Evolutionary conservation across 768 basidiomycete species (phyloP), one percentile per base, ranked within the genome.

Genomic region (Podaxis pistillaris): DNA sequence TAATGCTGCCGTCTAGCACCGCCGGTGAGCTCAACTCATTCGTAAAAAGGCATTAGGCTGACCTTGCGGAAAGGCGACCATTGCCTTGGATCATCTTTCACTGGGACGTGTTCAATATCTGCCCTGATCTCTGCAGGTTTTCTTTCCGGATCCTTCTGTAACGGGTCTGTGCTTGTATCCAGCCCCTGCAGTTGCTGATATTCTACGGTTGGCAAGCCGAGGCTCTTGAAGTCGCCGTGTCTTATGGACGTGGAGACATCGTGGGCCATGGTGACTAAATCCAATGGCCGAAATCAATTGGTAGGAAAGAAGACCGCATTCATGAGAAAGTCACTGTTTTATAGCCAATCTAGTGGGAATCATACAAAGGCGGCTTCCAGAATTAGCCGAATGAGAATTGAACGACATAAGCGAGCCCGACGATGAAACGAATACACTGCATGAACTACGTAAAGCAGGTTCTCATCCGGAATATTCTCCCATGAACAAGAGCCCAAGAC

Each of bases 21-120:
- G 22, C n/a, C 36, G 8, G 56, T 36, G 41, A 33, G 15, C 15
- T 60, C 26, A 65, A 49, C 7, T 47, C 33, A 50, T 17, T 26
- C 19, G 47, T 22, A 4, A 50, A 24, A 24, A 40, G 33, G 19
- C 51, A 61, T 40, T 28, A 38, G 28, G 65, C 72, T 28, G 56
- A 81, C 86, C 79, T 87, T 87, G 64, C 82, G 77, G 28, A 75
- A 51, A 33, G 64, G 56, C 12, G 81, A 79, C 86, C 86, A 87
- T 61, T 73, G 67, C 60, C 84, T 78, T 15, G 86, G 86, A 68
- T 87, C 86, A 64, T 88, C 78, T 5, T 69, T 64, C 9, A 88
- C 85, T 5, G 75, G 72, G 51, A 76, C 71, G 65, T 80, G 81
- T 63, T 82, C 81, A 52, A 82, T 81, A 66, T 82, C 81, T 26